Evolutionary conservation across 305 asterid genomes (phyloP).

Genomic region (Fraxinus floribunda): DNA sequence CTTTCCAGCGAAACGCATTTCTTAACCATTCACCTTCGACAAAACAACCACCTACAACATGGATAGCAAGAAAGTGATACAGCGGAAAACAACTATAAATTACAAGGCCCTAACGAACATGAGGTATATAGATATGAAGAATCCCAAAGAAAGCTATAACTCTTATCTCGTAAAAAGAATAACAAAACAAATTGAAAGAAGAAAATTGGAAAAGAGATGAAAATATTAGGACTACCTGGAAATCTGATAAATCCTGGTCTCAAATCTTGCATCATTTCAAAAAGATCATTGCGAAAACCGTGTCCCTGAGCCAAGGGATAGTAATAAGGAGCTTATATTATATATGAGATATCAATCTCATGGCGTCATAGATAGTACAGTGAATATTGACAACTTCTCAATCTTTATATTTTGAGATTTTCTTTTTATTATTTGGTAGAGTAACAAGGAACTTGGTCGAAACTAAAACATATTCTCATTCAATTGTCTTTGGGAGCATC

Average conservation of each 20-base stretch:
- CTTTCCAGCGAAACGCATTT: conserved; percentile 95
- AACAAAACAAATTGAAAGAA: not conserved
- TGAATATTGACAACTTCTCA: conserved; percentile 12
- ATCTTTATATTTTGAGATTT: not conserved
- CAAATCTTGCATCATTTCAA: conserved; percentile 67
- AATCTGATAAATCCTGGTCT: conserved; percentile 85
- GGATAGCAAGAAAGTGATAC: conserved; percentile 15
- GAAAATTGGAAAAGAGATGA: not conserved
- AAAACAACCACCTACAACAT: conserved; percentile 75
- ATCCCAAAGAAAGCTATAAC: not conserved
- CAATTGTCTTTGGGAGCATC: not conserved
- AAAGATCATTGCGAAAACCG: conserved; percentile 93
- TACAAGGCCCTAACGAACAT: not conserved
- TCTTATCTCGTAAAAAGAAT: too few species aligned
- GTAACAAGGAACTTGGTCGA: not conserved
- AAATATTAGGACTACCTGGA: conserved; percentile 57
- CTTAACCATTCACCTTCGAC: conserved; percentile 90
- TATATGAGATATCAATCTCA: not conserved
- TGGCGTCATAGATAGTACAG: not conserved
- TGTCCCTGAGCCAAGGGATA: conserved; percentile 66
- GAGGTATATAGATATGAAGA: not conserved
- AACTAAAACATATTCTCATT: not conserved
- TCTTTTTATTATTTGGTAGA: not conserved
- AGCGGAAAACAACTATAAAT: not conserved
- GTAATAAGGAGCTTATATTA: not conserved